Base-by-base conservation (phyloP, 805 yeast species). In the Candida patagonica region DNA sequence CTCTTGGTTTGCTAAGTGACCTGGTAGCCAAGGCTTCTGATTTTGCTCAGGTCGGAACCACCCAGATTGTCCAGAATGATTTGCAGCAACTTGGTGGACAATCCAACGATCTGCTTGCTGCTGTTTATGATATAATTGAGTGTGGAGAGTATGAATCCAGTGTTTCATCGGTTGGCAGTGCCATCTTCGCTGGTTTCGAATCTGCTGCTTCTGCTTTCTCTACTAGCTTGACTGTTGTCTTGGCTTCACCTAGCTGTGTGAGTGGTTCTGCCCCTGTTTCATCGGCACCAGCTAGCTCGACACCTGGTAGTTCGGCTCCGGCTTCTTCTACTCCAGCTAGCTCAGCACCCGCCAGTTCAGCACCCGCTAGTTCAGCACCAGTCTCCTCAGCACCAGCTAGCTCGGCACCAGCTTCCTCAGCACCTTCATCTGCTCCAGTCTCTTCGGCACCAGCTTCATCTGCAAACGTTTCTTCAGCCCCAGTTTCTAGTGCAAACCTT, bases 21-120 rank as follows among this genome's bases (percentile, higher is more conserved):
- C 49, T 55, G 19, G 42, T 36, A 21, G 25, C 29, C 38, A 53
- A 54, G 53, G 52, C 53, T 17, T 21, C 41, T 35, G 59, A 44
- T 45, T 51, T 57, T 38, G 26, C 15, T 31, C 25, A 46, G 20
- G 54, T 45, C 20, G 52, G 53, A 9, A 51, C 52, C 30, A 35
- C 27, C 27, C 2, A 40, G 8, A 43, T 45, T 38, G 49, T 45
- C 32, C 25, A 16, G 27, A 21, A 19, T 12, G 49, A 45, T 34
- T 26, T 45, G 25, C 13, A 33, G 10, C 13, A 25, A 19, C 40
- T 45, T 7, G 33, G 33, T 20, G 35, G 40, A 20, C 16, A 16
- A 24, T 35, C 42, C 30, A 37, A 27, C 42, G 6, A 33, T 25
- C 23, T 35, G 20, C 15, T 16, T 13, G 24, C 31, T 5, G 30